Evolutionary conservation across 2,329 filamentous ascomycete genomes (phyloP), one percentile per base, ranked within the genome.

Genomic region (Colletotrichum coccodes): DNA sequence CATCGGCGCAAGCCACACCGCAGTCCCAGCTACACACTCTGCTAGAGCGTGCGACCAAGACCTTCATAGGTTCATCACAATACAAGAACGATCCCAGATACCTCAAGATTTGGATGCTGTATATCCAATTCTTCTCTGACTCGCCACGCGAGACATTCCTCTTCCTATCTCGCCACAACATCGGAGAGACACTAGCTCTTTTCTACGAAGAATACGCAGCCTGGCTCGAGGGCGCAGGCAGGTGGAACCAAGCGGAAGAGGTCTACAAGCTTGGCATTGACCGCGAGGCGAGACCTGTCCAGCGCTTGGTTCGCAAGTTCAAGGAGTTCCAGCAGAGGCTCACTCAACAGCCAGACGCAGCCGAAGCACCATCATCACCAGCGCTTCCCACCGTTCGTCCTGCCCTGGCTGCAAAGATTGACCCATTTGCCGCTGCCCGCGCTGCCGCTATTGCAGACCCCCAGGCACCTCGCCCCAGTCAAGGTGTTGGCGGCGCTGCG

Each of bases 191-290:
- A 0, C 87, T 99, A 3, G 96, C 96, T 2, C 84, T 98, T 4
- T 99, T 94, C 79, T 99, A 99, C 80, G 96, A 99, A 78, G 96
- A 98, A 76, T 99, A 97, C 77, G 95, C 96, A 1, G 92, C 90
- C 1, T 98, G 95, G 94, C 85, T 99, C 7, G 96, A 99, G 82
- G 86, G 89, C 40, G 92, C 91, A 7, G 92, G 90, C 16, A 87
- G 95, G 71, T 98, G 94, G 92, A 87, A 86, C 26, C 96, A 99
- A 79, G 95, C 96, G 0, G 94, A 97, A 74, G 96, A 99, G 79
- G 93, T 99, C 1, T 98, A 97, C 79, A 91, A 91, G 74, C 84
- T 97, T 72, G 96, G 96, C 2, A 92, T 99, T 61, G 93, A 98
- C 79, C 90, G 91, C 47, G 94, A 97, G 74, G 96, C 96, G 4